Evolutionary conservation across 805 yeast genomes (phyloP).

Genomic region (Candida maesae): DNA sequence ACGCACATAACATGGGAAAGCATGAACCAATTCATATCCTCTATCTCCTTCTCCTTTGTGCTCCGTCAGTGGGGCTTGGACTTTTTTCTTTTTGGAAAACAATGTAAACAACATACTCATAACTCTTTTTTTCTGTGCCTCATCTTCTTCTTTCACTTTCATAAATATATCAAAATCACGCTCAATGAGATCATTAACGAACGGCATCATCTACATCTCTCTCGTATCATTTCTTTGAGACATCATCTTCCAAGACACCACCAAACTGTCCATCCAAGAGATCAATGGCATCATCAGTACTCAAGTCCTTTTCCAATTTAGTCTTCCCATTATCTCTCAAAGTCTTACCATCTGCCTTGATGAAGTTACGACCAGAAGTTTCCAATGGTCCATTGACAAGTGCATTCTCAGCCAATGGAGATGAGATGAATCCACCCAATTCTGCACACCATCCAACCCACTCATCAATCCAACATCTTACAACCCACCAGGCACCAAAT

Average conservation of each 20-base stretch:
- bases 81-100: no score
- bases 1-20: no score
- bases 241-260: slow-evolving; percentile 1
- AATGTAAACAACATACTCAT: no score
- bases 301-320: not conserved
- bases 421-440: slow-evolving; percentile 46
- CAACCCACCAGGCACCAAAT: slow-evolving; percentile 73
- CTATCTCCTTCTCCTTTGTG: no score
- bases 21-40: no score
- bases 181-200: not conserved
- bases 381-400: slow-evolving; percentile 7
- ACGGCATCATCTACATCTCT: no score
- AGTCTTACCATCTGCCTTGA: slow-evolving; percentile 1
- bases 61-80: no score
- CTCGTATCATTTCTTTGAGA: no score
- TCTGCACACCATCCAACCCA: slow-evolving; percentile 66
- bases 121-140: not conserved
- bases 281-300: slow-evolving; percentile 18
- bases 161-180: slow-evolving; percentile 11
- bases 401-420: slow-evolving; percentile 8
- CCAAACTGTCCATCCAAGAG: slow-evolving; percentile 25
- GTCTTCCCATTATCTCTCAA: not conserved
- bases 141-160: slow-evolving; percentile 6
- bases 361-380: not conserved
- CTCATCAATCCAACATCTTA: slow-evolving; percentile 74